These are phyloP conservation scores for Lolium rigidum DNA, from an alignment of 176 grass and related monocot genomes.

Conservation along the genomic window DNA sequence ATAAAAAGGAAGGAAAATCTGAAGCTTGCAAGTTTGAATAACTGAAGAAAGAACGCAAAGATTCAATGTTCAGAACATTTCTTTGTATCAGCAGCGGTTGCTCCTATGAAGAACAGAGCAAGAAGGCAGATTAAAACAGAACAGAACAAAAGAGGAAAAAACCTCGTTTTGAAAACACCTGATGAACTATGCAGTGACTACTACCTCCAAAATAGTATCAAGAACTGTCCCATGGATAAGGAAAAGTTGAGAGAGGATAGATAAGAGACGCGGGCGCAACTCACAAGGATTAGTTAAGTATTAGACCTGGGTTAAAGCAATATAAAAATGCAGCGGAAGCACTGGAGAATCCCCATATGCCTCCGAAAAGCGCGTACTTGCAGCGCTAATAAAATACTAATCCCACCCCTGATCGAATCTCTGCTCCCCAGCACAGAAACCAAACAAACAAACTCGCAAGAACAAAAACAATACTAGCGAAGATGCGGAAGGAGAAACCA, in stretches of 20 bases:
- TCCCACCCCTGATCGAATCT: constrained; percentile 37
- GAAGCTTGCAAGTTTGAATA: neutral
- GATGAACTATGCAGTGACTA: constrained; percentile 11
- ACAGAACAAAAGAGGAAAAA: neutral
- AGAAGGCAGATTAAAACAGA: neutral
- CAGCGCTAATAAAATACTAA: constrained; percentile 61
- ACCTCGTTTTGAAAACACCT: constrained; percentile 40
- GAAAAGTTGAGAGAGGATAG: constrained; percentile 14
- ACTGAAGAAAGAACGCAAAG: neutral
- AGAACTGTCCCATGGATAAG: constrained; percentile 1
- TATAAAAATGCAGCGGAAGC: constrained; percentile 44
- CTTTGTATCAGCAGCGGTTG: neutral
- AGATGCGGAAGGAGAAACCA: neutral
- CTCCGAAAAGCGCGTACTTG: constrained; percentile 58
- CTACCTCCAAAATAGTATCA: neutral
- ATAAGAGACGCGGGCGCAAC: constrained; percentile 15
- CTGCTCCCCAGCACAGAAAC: constrained; percentile 45
- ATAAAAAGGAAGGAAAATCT: neutral
- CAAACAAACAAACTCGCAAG: neutral
- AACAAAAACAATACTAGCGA: neutral
- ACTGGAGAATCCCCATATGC: constrained; percentile 49
- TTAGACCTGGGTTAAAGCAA: constrained; percentile 48
- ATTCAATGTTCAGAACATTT: neutral
- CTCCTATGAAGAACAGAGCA: neutral
- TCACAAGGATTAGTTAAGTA: constrained; percentile 57